Conservation (phyloP, 192 early-diverging fungal species). For the Coemansia sp. region DNA sequence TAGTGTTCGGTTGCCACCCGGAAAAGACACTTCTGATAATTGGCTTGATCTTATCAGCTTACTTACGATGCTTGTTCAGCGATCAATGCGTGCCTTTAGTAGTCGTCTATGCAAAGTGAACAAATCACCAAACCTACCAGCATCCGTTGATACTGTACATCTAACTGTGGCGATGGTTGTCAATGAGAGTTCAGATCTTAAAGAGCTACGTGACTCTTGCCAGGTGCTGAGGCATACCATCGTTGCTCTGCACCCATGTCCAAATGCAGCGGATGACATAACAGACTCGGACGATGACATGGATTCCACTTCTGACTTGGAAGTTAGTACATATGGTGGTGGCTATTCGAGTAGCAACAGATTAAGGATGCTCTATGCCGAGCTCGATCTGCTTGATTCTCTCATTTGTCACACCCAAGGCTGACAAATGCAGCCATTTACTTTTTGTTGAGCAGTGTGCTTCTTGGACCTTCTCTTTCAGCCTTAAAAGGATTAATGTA, state of each 20-base stretch:
- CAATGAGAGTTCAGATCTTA: background rate
- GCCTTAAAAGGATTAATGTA: conserved; percentile 4
- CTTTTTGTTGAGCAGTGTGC: background rate
- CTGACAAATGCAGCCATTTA: background rate
- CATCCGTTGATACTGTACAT: background rate
- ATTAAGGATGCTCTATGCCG: conserved; percentile 12
- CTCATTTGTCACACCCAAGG: background rate
- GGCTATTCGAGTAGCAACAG: background rate
- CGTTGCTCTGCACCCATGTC: background rate
- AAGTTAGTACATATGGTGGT: background rate
- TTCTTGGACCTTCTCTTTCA: conserved; percentile 1
- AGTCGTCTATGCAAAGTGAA: conserved; percentile 31
- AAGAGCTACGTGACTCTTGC: background rate
- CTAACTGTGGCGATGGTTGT: conserved; percentile 5
- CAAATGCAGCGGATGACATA: background rate
- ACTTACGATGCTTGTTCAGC: conserved; percentile 30
- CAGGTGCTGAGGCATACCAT: background rate
- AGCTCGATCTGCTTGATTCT: conserved; percentile 31
- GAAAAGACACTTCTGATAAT: background rate
- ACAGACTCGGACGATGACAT: background rate
- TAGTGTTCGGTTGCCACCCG: conserved; percentile 9
- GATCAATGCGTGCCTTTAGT: conserved; percentile 18
- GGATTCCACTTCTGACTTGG: background rate
- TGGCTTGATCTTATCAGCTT: conserved; percentile 21
- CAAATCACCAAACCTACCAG: background rate